These are phyloP conservation scores for Suillus subaureus DNA, from an alignment of 768 basidiomycete genomes.

Conservation along the genomic window DNA sequence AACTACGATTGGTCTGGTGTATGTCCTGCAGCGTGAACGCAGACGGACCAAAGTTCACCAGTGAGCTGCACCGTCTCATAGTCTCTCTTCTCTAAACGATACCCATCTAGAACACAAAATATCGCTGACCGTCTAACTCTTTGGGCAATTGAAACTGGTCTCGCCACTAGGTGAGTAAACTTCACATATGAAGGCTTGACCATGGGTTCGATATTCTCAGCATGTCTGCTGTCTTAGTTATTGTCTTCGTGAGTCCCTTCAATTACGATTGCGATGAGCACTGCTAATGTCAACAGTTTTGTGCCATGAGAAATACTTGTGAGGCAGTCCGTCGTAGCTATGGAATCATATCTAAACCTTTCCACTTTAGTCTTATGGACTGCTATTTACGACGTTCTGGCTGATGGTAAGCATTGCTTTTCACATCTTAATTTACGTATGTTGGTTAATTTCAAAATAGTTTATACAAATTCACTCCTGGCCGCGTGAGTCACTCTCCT, in stretches of 20 bases:
- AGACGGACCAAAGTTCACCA: not conserved
- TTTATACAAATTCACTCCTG: not conserved
- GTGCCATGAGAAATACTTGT: not conserved
- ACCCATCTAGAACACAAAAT: not conserved
- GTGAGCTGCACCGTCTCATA: not conserved
- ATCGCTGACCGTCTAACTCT: not conserved
- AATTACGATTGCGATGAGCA: not conserved
- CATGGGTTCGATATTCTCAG: not conserved
- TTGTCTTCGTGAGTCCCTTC: constrained; percentile 3
- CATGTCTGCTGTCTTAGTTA: constrained; percentile 9
- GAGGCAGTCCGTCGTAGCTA: not conserved
- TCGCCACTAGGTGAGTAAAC: constrained; percentile 2
- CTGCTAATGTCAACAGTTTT: not conserved
- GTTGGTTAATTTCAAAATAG: not conserved
- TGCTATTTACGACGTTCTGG: constrained; percentile 8
- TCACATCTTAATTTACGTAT: not conserved
- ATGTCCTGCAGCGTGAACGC: constrained; percentile 9
- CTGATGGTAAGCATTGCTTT: constrained; percentile 6
- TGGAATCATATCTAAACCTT: not conserved
- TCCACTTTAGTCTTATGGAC: constrained; percentile 8
- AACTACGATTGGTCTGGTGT: constrained; percentile 9
- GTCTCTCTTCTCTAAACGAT: not conserved
- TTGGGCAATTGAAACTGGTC: constrained; percentile 7
- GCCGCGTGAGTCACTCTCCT: not conserved
- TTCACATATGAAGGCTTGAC: not conserved